These are phyloP conservation scores for Rhypophila decipiens DNA, from an alignment of 495 filamentous ascomycete genomes.

Conservation along the genomic window DNA sequence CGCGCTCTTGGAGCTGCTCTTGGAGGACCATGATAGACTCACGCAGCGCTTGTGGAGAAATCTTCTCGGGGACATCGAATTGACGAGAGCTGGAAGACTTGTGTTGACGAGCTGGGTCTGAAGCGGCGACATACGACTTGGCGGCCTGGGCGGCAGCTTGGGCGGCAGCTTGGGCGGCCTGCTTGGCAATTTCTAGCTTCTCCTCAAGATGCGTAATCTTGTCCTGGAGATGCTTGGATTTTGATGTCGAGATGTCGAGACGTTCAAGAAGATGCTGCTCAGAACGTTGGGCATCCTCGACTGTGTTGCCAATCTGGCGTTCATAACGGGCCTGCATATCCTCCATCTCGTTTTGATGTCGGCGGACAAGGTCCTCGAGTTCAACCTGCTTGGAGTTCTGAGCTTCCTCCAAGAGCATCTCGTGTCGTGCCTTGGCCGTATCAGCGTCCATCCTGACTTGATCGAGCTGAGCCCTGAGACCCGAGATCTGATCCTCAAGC, in stretches of 20 bases:
- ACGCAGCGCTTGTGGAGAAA: constrained; percentile 86
- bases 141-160: constrained; percentile 80
- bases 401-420: constrained; percentile 72
- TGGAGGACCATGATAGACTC: constrained; percentile 95
- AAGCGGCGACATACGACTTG: constrained; percentile 50
- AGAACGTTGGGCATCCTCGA: constrained; percentile 64
- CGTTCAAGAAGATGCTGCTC: constrained; percentile 64
- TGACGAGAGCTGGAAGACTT: constrained; percentile 31
- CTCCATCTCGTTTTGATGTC: constrained; percentile 68
- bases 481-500: constrained; percentile 64
- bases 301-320: constrained; percentile 61
- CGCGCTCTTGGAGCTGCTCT: constrained; percentile 91
- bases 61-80: constrained; percentile 67
- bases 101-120: constrained; percentile 21
- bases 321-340: constrained; percentile 63
- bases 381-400: constrained; percentile 54
- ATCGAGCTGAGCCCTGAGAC: constrained; percentile 64
- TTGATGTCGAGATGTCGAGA: constrained; percentile 69
- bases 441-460: constrained; percentile 66
- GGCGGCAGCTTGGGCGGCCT: constrained; percentile 85
- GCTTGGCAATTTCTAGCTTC: constrained; percentile 81
- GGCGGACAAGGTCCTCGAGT: constrained; percentile 59
- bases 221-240: constrained; percentile 73
- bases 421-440: constrained; percentile 63
- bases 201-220: constrained; percentile 74